phyloP scores from a whole-genome alignment of 768 basidiomycete genomes.

The Hygrocybe coccinea region DNA sequence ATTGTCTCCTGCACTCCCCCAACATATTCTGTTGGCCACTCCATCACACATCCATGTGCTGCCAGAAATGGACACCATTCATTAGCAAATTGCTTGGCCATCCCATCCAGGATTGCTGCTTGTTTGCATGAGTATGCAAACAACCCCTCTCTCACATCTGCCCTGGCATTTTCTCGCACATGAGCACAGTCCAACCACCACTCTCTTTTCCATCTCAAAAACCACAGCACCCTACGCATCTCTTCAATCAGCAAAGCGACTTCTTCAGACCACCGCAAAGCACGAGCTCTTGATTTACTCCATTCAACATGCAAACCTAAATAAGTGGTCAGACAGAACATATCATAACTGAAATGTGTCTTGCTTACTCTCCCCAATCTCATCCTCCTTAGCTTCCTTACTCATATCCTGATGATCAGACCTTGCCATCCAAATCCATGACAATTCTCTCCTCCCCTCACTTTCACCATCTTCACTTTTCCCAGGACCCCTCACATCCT shows the following conservation, averaged over 20 bases:
- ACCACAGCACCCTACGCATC: constrained; percentile 22
- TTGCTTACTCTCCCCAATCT: neutral
- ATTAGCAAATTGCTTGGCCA: neutral
- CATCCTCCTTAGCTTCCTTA: neutral
- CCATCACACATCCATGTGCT: neutral
- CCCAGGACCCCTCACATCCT: neutral
- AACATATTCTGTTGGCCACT: neutral
- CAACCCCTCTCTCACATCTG: constrained; percentile 7
- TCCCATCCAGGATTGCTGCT: neutral
- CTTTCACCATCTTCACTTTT: neutral
- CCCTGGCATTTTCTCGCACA: neutral
- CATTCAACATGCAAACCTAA: constrained; percentile 19
- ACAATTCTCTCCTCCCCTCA: constrained; percentile 1
- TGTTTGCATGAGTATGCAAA: constrained; percentile 6
- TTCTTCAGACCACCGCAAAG: constrained; percentile 22
- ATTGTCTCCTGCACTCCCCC: neutral
- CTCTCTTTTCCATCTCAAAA: constrained; percentile 14
- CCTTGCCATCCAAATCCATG: constrained; percentile 9
- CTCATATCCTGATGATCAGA: neutral
- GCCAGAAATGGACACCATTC: neutral
- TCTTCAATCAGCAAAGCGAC: constrained; percentile 23
- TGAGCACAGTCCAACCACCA: constrained; percentile 2
- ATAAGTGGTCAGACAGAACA: too few relatives aligned
- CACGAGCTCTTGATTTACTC: constrained; percentile 17
- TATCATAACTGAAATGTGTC: constrained; percentile 1